Base-by-base conservation (phyloP, 371 early-diverging fungal genomes). In the Vairimorpha apis region DNA sequence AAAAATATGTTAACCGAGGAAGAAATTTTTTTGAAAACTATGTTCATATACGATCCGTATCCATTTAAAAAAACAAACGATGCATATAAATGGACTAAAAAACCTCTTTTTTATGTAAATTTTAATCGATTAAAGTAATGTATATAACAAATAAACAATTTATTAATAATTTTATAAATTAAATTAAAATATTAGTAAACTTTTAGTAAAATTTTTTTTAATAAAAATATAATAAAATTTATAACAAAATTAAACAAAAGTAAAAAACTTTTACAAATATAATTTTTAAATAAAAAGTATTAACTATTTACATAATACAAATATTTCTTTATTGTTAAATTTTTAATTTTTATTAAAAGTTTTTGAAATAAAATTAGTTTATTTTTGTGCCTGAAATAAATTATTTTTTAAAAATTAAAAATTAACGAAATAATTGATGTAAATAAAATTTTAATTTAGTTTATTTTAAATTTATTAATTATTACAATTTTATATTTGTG, bases 11-110 rank as follows among this genome's bases (percentile, higher is more conserved):
- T 14, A 8, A 5, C 41, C 14, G 14, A 38, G 27, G 56, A 56
- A 10, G 30, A 56, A 29, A 4, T 56, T 18, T 29, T 18, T 10
- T 5, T 63, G 4, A 18, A 63, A 1, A 41, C 38, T 8, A 43
- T 63, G 23, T 41, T 63, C 16, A 8, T 63, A 4, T 5, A 25
- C 18, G 44, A 63, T 4, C 63, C 12, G 2, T 4, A 25, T 7
- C 44, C 63, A 30, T 63, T 63, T 41, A 43, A 43, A 43, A 32
- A 37, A 21, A 23, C 41, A 43, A 63, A 63, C 44, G 45, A 63
- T 10, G 35, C 29, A 27, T n/a, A 8, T 4, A 4, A 4, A 35
- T 63, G 63, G 63, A 63, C 27, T 3, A 18, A 43, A 2, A 21
- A 25, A 21, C 27, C 44, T 41, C 32, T 63, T 14, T 63, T 63